Percentiles rank a stretch among this genome's conserved stretches.
phyloP scores from a whole-genome alignment of 208 protist genomes.

The Leishmania lainsoni region DNA sequence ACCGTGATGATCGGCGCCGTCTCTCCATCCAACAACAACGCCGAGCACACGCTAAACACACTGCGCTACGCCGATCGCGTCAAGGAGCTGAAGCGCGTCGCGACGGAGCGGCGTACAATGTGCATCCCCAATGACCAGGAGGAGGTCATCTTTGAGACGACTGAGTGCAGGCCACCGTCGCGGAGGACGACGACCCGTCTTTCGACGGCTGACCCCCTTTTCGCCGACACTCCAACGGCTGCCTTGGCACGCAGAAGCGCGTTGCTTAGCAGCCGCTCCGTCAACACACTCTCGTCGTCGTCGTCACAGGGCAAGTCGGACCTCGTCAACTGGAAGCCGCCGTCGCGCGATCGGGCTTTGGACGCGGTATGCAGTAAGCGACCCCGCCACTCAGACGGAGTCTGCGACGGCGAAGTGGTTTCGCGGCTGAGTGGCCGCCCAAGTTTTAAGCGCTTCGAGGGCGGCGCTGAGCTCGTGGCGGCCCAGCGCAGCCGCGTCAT shows the following conservation, averaged over 20 bases:
- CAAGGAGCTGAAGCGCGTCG: constrained; percentile 87
- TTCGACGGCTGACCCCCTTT: constrained; percentile 12
- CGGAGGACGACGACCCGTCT: constrained; percentile 10
- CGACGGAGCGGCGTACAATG: constrained; percentile 32
- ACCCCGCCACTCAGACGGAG: constrained; percentile 10
- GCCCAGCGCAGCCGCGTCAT: constrained; percentile 36
- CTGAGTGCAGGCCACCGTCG: constrained; percentile 28
- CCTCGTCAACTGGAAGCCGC: constrained; percentile 8
- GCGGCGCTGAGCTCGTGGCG: constrained; percentile 30
- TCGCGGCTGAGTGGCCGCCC: constrained; percentile 14
- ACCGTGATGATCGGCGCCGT: constrained; percentile 95
- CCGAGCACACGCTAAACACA: constrained; percentile 83
- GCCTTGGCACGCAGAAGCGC: constrained; percentile 17
- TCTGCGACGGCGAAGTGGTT: constrained; percentile 7
- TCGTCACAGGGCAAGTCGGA: constrained; percentile 3
- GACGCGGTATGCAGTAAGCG: constrained; percentile 31
- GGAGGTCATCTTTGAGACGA: constrained; percentile 34
- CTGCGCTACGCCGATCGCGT: constrained; percentile 84
- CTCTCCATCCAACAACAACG: constrained; percentile 75
- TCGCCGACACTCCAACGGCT: not conserved
- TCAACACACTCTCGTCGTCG: constrained; percentile 16
- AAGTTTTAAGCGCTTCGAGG: constrained; percentile 24
- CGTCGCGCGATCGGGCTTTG: constrained; percentile 24
- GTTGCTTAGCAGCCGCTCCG: constrained; percentile 26
- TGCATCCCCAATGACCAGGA: constrained; percentile 32